A percentile compares a stretch with the other conserved stretches of the same genome.
These are phyloP conservation scores for Calonectria naviculata DNA, from an alignment of 2,329 filamentous ascomycete genomes.

Conservation along the genomic window DNA sequence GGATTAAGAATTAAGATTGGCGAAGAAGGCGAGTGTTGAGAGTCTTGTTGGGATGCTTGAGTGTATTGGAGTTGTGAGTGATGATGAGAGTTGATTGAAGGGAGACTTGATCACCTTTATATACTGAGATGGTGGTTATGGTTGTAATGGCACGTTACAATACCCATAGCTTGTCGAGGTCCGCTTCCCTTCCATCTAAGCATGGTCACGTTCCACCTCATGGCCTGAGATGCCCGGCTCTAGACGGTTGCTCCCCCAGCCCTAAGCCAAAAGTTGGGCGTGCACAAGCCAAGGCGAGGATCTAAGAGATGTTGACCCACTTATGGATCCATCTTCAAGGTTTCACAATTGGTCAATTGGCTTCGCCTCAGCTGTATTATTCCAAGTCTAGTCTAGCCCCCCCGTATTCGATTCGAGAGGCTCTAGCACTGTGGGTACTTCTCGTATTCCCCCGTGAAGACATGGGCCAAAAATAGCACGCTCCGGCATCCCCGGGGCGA, in stretches of 20 bases:
- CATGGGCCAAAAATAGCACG: background rate
- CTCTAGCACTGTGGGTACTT: background rate
- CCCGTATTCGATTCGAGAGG: background rate
- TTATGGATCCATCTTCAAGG: background rate
- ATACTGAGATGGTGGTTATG: conserved; percentile 23
- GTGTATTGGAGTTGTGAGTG: conserved; percentile 8
- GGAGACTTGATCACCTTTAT: conserved; percentile 28
- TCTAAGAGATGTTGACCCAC: background rate
- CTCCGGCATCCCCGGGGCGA: background rate
- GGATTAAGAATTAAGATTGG: conserved; percentile 20
- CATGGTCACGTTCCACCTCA: background rate
- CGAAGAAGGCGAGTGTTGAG: conserved; percentile 1
- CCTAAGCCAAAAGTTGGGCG: background rate
- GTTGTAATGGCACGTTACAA: background rate
- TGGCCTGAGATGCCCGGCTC: background rate
- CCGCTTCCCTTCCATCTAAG: conserved; percentile 20
- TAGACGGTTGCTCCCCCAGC: background rate
- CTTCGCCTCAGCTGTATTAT: background rate
- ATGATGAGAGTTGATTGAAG: conserved; percentile 17
- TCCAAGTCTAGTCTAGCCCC: background rate
- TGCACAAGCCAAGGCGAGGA: background rate
- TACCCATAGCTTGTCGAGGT: conserved; percentile 3
- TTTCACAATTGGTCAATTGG: background rate
- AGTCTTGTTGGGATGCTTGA: conserved; percentile 11
- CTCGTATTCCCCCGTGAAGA: background rate